Percentiles rank a stretch among this genome's conserved stretches.
Conservation (phyloP, 2,329 filamentous ascomycete genomes). For the Pseudocercospora cruenta region DNA sequence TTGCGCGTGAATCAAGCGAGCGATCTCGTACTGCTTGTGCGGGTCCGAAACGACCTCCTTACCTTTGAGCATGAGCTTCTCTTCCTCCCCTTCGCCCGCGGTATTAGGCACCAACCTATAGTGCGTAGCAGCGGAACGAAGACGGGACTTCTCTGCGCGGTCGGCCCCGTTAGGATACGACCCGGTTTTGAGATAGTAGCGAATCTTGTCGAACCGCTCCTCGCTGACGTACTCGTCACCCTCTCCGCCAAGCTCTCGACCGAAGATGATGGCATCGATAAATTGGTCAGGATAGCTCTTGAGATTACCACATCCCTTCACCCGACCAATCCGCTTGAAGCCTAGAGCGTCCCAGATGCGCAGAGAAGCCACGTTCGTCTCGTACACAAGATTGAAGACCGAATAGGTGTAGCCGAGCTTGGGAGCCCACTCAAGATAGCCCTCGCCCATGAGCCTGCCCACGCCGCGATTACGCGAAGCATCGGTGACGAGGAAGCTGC, state of each 20-base stretch:
- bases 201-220: constrained; percentile 98
- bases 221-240: constrained; percentile 85
- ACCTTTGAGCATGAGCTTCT: constrained; percentile 93
- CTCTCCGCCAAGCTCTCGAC: constrained; percentile 63
- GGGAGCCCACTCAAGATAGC: constrained; percentile 58
- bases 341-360: constrained; percentile 90
- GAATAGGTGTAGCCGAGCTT: constrained; percentile 80
- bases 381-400: constrained; percentile 92
- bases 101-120: constrained; percentile 72
- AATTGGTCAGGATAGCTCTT: constrained; percentile 52
- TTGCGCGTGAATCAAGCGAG: constrained; percentile 71
- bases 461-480: constrained; percentile 54
- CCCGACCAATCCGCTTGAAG: constrained; percentile 87
- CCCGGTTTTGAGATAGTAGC: constrained; percentile 92
- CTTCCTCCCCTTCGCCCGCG: constrained; percentile 55
- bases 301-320: constrained; percentile 59
- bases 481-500: constrained; percentile 55
- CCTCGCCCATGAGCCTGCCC: constrained; percentile 56
- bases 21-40: constrained; percentile 86
- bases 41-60: constrained; percentile 96
- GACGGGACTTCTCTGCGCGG: constrained; percentile 90
- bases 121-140: constrained; percentile 90
- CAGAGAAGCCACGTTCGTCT: constrained; percentile 88
- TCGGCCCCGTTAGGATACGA: constrained; percentile 93
- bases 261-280: constrained; percentile 60